Base-by-base conservation (phyloP, 2,329 filamentous ascomycete genomes). In the Ophiostoma populinum region DNA sequence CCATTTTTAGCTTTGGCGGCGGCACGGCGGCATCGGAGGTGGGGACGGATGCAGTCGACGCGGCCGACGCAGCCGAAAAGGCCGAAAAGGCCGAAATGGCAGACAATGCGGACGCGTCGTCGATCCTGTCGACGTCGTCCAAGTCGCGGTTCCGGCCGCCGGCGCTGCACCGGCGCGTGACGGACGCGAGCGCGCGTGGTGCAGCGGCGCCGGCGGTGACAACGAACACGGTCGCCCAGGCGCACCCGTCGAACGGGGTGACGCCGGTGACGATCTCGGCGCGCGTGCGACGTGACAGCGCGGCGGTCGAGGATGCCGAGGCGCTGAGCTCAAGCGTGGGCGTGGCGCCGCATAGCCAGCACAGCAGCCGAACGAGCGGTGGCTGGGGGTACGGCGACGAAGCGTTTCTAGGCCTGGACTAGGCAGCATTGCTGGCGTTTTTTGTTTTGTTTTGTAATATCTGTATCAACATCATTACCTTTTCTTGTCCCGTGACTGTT, bases 341-440 rank as follows among this genome's bases (percentile, higher is more conserved):
- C 37, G 49, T 70, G 32, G 58, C 67, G 52, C 55, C 70, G 47
- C 59, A 72, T n/a, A n/a, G n/a, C n/a, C n/a, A n/a, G 53, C 63
- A 43, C 55, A 62, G 22, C n/a, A 19, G 31, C 34, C 10, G 25
- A 5, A 17, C 19, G 6, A 16, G 39, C 11, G 28, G 67, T 45
- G 74, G 59, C 67, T 85, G 83, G 75, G 80, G 81, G 0, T 67
- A 92, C 33, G 80, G 80, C 1, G 85, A 93, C 51, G 83, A 92
- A 49, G 73, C 79, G 17, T 66, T 77, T 47, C 90, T 92, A 79
- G 78, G 74, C 21, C 58, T 92, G 45, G 82, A 87, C 53, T 87
- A 40, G 30, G 3, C 19, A 20, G 22, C 7, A 5, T 32, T n/a
- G n/a, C n/a, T n/a, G n/a, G n/a, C n/a, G n/a, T n/a, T n/a, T n/a